Base-by-base conservation (phyloP, 345 rosid genomes). In the Excoecaria agallocha region DNA sequence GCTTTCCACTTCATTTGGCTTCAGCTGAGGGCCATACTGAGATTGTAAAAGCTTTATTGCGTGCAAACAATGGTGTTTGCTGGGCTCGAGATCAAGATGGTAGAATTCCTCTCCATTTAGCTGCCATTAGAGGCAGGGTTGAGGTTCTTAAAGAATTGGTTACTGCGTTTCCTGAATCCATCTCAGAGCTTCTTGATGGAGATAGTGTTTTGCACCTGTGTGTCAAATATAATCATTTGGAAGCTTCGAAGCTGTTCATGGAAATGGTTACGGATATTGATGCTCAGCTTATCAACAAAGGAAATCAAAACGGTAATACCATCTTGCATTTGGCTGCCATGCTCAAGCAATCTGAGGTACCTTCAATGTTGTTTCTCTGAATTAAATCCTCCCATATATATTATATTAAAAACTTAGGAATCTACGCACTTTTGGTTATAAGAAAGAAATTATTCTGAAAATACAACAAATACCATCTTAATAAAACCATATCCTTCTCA, bases 1-100 rank as follows among this genome's bases (percentile, higher is more conserved):
- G 48, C 2, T 38, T 45, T 39, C 71, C 77, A 1, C 71, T 74
- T 56, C 77, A 74, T 50, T 25, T 66, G 41, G 77, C 71, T 8
- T 41, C 77, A 11, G 77, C 77, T 0, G 70, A 73, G 20, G 76
- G 70, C 38, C 50, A 73, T 37, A 8, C 49, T n/a, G 22, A 62
- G 50, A 51, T 73, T 9, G 52, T 51, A 10, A 71, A 58, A 43
- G 68, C 45, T n/a, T 35, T 72, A 59, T 22, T 72, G 24, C 3
- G 1, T 56, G 50, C 15, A 8, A 20, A 43, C 8, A 13, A 8
- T 19, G 13, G 24, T 11, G 55, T 16, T 22, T 57, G 66, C 54
- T 59, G 24, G 3, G 48, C 46, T 63, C 56, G 13, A 6, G 55
- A 58, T 13, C 4, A 60, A 25, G 17, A 16, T 19, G 75, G 58